Evolutionary conservation across 805 yeast genomes (phyloP), one percentile per base, ranked within the genome.

Genomic region (Kluyveromyces starmeri): DNA sequence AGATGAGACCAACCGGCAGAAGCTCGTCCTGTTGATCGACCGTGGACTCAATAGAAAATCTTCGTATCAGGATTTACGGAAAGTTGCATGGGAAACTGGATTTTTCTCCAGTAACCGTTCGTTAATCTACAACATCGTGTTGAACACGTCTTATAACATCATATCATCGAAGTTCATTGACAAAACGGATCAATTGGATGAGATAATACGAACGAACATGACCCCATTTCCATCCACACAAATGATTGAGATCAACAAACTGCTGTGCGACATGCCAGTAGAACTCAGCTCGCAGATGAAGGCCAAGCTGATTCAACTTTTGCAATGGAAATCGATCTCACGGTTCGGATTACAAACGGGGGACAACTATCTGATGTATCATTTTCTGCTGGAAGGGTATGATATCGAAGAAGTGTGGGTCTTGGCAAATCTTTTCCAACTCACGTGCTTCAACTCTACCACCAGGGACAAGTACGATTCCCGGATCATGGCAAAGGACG

Each of bases 241-340:
- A 35, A 45, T 48, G 22, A 37, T 36, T 2, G 64, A 61, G 43
- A 52, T 51, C 28, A 48, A 46, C 27, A 37, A 45, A 38, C 23
- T 46, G 23, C 36, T 55, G 25, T 31, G 39, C 5, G 36, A 28
- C 3, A 46, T 45, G 29, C 50, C 46, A 31, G 43, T 37, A 18
- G 31, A 28, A 27, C 47, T 43, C 23, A 37, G 41, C 24, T 40
- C 43, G 8, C 31, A 34, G 15, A 40, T 46, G 4, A 43, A 50
- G 5, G 36, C 45, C 5, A 49, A 55, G 16, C 40, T 64, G 29
- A 33, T 48, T 6, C 36, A 50, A 24, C 37, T 61, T 41, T 37
- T 64, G 35, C 45, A 61, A 41, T 30, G 62, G 25, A 59, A 59
- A 43, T 49, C 62, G 17, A 55, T 64, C 10, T 61, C 67, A 1